Percentiles rank a stretch among this genome's conserved stretches.
phyloP scores from a whole-genome alignment of 202 grass and related monocot genomes.

The Zizania palustris region DNA sequence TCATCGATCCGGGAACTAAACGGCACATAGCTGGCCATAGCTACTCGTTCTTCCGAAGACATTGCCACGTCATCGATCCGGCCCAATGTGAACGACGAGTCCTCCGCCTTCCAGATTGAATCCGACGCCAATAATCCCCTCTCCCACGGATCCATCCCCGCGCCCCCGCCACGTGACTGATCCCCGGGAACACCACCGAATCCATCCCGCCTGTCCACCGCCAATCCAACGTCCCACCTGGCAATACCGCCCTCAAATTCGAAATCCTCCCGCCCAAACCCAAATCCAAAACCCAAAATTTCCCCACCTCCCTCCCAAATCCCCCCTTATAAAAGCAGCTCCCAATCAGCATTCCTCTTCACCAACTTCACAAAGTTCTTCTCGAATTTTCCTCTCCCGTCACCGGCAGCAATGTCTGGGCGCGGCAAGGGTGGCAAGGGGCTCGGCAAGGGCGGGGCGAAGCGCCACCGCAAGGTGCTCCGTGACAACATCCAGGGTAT shows the following conservation, averaged over 20 bases:
- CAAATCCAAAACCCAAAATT: background rate
- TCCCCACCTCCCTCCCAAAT: conserved; percentile 9
- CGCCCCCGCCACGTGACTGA: background rate
- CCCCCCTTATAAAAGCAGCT: conserved; percentile 9
- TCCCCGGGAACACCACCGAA: background rate
- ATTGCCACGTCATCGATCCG: conserved; percentile 36
- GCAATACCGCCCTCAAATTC: background rate
- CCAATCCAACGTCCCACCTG: background rate
- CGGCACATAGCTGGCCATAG: no score
- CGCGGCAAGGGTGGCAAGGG: conserved; percentile 75
- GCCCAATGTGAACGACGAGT: background rate
- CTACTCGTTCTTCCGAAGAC: no score
- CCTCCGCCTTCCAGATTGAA: background rate
- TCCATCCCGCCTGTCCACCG: conserved; percentile 2
- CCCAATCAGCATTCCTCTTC: background rate
- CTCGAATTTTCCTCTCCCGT: background rate
- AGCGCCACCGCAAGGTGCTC: conserved; percentile 67
- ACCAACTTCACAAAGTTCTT: background rate
- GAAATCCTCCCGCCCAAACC: conserved; percentile 18
- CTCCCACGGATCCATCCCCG: conserved; percentile 10
- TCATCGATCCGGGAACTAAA: no score
- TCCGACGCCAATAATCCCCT: background rate
- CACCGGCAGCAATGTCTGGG: conserved; percentile 53
- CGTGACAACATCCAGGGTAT: conserved; percentile 70
- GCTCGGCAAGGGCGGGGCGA: conserved; percentile 73